A percentile compares a stretch with the other conserved stretches of the same genome.
phyloP scores from a whole-genome alignment of 352 stramenopile species.

The Phytophthora idaei region DNA sequence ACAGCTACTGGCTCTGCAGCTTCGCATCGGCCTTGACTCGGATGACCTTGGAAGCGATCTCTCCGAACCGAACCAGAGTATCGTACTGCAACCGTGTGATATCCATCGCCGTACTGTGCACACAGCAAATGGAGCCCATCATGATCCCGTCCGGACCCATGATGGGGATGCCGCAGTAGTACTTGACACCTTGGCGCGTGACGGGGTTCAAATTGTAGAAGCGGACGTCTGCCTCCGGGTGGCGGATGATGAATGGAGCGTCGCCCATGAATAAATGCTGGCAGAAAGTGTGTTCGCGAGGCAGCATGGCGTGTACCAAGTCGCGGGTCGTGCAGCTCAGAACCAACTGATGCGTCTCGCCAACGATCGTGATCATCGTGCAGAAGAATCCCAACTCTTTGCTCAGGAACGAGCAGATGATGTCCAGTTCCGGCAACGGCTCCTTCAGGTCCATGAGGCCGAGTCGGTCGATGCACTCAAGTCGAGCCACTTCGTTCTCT shows the following conservation, averaged over 20 bases:
- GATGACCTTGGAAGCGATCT: conserved; percentile 49
- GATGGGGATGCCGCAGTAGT: conserved; percentile 70
- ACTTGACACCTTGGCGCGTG: conserved; percentile 40
- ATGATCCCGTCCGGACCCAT: conserved; percentile 23
- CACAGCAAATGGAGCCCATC: conserved; percentile 42
- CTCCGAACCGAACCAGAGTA: conserved; percentile 36
- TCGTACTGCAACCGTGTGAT: conserved; percentile 41
- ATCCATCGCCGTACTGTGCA: conserved; percentile 35
- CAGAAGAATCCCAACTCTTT: conserved; percentile 58
- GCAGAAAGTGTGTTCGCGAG: conserved; percentile 66
- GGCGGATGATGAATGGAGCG: conserved; percentile 46
- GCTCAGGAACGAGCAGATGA: conserved; percentile 61
- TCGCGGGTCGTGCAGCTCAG: conserved; percentile 48
- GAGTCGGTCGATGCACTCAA: conserved; percentile 44
- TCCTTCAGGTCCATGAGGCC: conserved; percentile 49
- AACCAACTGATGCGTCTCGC: conserved; percentile 50
- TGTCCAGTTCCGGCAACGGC: conserved; percentile 51
- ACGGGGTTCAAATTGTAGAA: conserved; percentile 59
- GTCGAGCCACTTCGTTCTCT: conserved; percentile 46
- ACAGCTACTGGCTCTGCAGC: conserved; percentile 3
- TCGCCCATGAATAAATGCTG: conserved; percentile 66
- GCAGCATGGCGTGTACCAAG: conserved; percentile 35
- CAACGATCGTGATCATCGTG: conserved; percentile 65
- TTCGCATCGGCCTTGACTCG: conserved; percentile 35
- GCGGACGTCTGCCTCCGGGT: conserved; percentile 43